A percentile compares a stretch with the other conserved stretches of the same genome.
These are phyloP conservation scores for Rhizopus arrhizus DNA, from an alignment of 371 early-diverging fungal species.

Conservation along the genomic window DNA sequence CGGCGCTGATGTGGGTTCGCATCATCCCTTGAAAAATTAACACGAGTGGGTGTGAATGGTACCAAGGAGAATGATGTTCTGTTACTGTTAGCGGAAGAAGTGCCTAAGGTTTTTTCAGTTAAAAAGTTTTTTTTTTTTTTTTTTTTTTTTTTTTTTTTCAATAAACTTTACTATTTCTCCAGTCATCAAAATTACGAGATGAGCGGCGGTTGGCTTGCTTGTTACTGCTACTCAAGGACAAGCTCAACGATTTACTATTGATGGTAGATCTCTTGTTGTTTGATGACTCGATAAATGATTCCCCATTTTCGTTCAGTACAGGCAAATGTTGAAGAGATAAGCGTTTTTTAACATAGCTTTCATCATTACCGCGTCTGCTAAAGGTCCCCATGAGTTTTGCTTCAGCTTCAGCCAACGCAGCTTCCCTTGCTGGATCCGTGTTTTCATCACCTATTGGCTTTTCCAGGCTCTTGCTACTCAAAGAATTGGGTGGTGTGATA, in stretches of 20 bases:
- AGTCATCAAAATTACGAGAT: constrained; percentile 51
- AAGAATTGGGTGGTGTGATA: constrained; percentile 18
- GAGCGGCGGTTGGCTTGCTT: constrained; percentile 45
- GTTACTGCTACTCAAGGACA: constrained; percentile 23
- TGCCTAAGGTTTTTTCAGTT: constrained; percentile 5
- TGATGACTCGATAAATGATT: constrained; percentile 22
- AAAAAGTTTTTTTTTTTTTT: neutral
- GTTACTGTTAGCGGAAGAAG: constrained; percentile 12
- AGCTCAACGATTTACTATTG: constrained; percentile 31
- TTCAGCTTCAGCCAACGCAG: constrained; percentile 53
- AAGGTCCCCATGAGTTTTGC: constrained; percentile 58
- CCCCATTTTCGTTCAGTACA: constrained; percentile 42
- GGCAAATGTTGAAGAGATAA: constrained; percentile 47
- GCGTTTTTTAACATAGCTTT: constrained; percentile 33
- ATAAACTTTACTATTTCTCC: constrained; percentile 37
- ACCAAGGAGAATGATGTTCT: constrained; percentile 31
- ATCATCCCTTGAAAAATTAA: constrained; percentile 54
- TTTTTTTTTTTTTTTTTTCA: neutral
- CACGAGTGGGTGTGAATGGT: constrained; percentile 57
- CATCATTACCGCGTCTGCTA: constrained; percentile 20
- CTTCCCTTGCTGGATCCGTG: constrained; percentile 37
- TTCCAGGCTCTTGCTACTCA: constrained; percentile 10
- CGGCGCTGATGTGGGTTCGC: constrained; percentile 60
- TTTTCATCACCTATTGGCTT: constrained; percentile 37
- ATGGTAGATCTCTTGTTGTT: constrained; percentile 14